A percentile compares a stretch with the other conserved stretches of the same genome.
Conservation (phyloP, 371 early-diverging fungal species). For the Apophysomyces elegans region DNA sequence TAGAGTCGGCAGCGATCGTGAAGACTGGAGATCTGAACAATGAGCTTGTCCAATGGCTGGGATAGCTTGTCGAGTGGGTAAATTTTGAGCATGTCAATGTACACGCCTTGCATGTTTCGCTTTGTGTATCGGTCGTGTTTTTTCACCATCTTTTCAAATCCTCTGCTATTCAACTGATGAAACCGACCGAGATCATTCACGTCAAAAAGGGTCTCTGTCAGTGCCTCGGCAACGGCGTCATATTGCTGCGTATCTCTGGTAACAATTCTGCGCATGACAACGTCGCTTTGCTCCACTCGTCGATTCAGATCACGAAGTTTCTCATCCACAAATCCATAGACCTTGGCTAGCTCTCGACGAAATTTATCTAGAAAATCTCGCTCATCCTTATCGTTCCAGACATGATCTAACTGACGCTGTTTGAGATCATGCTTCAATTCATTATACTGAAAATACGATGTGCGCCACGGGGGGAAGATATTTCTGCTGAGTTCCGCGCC, state of each 20-base stretch:
- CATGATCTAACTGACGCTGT: conserved; percentile 34
- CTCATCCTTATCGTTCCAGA: conserved; percentile 72
- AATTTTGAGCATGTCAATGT: conserved; percentile 70
- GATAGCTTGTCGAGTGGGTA: conserved; percentile 75
- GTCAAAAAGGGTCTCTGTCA: conserved; percentile 78
- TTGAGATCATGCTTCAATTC: conserved; percentile 42
- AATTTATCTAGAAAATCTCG: conserved; percentile 70
- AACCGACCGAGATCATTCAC: conserved; percentile 90
- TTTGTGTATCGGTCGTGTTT: conserved; percentile 95
- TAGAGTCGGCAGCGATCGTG: conserved; percentile 37
- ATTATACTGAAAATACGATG: conserved; percentile 45
- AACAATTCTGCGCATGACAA: conserved; percentile 37
- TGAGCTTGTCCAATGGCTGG: conserved; percentile 84
- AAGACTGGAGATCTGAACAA: conserved; percentile 75
- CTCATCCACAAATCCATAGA: conserved; percentile 76
- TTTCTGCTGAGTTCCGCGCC: conserved; percentile 42
- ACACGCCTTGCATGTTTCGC: conserved; percentile 73
- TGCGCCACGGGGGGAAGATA: conserved; percentile 47
- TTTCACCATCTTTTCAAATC: conserved; percentile 94
- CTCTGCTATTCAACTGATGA: conserved; percentile 92
- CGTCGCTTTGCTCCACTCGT: conserved; percentile 74
- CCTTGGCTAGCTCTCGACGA: conserved; percentile 85
- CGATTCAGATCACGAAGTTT: conserved; percentile 74
- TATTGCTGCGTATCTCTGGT: conserved; percentile 27
- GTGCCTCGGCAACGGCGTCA: conserved; percentile 65